These are phyloP conservation scores for Colletotrichum gloeosporioides DNA, from an alignment of 2,329 filamentous ascomycete species.

Conservation along the genomic window DNA sequence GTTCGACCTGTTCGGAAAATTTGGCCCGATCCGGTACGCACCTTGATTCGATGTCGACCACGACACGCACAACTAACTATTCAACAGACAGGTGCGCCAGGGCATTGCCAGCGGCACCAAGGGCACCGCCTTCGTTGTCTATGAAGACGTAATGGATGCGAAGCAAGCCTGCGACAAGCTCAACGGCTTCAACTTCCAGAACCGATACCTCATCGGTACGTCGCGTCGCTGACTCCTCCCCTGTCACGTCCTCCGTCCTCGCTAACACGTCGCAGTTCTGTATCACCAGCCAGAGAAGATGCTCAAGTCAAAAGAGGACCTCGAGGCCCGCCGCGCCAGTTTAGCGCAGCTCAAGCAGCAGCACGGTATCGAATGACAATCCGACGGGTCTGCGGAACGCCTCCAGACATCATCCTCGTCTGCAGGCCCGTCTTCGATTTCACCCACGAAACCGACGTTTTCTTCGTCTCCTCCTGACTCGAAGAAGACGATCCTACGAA, in stretches of 20 bases:
- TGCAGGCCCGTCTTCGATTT: constrained; percentile 65
- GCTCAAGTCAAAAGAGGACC: constrained; percentile 87
- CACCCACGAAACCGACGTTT: constrained; percentile 40
- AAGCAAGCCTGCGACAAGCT: constrained; percentile 99
- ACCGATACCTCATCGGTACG: constrained; percentile 96
- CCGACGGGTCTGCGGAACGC: constrained; percentile 67
- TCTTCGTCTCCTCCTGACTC: constrained; percentile 37
- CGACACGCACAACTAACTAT: constrained; percentile 14
- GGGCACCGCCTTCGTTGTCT: constrained; percentile 98
- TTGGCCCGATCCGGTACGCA: constrained; percentile 88
- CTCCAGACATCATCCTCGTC: constrained; percentile 53
- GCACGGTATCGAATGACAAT: constrained; percentile 97
- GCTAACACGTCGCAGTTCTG: constrained; percentile 50
- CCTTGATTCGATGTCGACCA: background rate
- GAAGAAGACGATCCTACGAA: constrained; percentile 48
- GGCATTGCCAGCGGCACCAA: constrained; percentile 97
- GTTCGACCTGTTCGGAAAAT: constrained; percentile 98
- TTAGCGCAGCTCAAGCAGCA: constrained; percentile 98
- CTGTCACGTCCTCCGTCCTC: background rate
- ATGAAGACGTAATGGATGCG: constrained; percentile 98
- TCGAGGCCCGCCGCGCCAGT: constrained; percentile 92
- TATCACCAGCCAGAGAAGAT: constrained; percentile 72
- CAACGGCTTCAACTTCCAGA: constrained; percentile 99
- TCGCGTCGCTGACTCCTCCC: constrained; percentile 29
- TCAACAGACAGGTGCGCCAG: constrained; percentile 89